phyloP scores from a whole-genome alignment of 345 rosid species.

The Gossypium ekmanianum region DNA sequence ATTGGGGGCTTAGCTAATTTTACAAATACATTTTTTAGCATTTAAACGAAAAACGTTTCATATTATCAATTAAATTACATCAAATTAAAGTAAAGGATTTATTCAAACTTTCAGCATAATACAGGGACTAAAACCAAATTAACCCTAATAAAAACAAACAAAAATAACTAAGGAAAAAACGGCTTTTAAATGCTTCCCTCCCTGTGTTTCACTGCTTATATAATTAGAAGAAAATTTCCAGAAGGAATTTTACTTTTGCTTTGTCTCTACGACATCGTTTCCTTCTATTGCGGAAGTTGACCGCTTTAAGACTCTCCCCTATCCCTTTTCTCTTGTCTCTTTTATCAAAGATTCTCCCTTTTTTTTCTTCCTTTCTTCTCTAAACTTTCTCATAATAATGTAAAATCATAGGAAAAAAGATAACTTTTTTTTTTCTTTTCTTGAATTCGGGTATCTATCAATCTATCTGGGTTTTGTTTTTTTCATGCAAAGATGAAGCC shows the following conservation, averaged over 20 bases:
- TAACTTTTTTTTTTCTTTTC: not conserved
- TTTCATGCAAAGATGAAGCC: constrained; percentile 33
- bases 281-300: not conserved
- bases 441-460: not conserved
- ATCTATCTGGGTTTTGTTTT: not conserved
- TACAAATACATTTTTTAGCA: too few relatives aligned
- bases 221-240: not conserved
- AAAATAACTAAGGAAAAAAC: not conserved
- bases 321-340: not conserved
- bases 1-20: too few relatives aligned
- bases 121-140: not conserved
- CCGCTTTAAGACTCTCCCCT: constrained; percentile 9
- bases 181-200: not conserved
- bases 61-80: too few relatives aligned
- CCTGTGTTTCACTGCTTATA: not conserved
- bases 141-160: not conserved
- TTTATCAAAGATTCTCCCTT: not conserved
- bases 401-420: constrained; percentile 2
- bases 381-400: constrained; percentile 17
- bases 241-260: not conserved
- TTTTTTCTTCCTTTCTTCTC: constrained; percentile 31
- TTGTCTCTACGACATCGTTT: constrained; percentile 21
- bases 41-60: too few relatives aligned
- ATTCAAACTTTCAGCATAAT: too few relatives aligned
- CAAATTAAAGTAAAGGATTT: too few relatives aligned